Evolutionary conservation across 1,284 basidiomycete genomes (phyloP), one percentile per base, ranked within the genome.

Genomic region (Gymnopus androsaceus): DNA sequence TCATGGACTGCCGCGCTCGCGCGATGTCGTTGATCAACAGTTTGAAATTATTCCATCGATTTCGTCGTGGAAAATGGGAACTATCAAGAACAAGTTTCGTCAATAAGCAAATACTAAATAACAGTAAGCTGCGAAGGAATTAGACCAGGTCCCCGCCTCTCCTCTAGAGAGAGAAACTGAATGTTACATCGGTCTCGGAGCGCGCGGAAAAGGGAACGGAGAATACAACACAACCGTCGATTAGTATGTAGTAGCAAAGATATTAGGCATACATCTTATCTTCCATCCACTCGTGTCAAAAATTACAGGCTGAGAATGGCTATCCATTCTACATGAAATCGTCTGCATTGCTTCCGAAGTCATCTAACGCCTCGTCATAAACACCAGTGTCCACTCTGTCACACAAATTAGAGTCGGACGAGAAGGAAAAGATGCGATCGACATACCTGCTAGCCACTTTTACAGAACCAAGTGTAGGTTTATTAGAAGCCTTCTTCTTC

Each of bases 281-380:
- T 37, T 38, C 50, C 23, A 14, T 15, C 23, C 28, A 41, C n/a
- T 17, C 37, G 19, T 40, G 23, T 15, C 8, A 1, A 25, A 23
- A 41, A 21, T 14, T 25, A 55, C 27, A 49, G 33, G 37, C 7
- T 37, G 15, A 37, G 9, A 37, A 37, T 14, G 40, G 23, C 5
- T 21, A 9, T 14, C 46, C 48, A 37, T 23, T 40, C 54, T 76
- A 81, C 90, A 92, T 92, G 76, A 92, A 92, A 67, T 92, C 90
- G 61, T 85, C 83, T 44, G 76, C 70, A 55, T 79, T 75, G 57
- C 72, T 77, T 37, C 87, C 90, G 67, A 92, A 90, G 70, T 93
- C 93, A 68, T 94, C 93, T 66, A 95, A 72, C 17, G 85, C 83
- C 71, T 95, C 93, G 27, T 94, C 91, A 66, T 95, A 95, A n/a